phyloP scores from a whole-genome alignment of 306 rosid species.

The Sicyos edulis region DNA sequence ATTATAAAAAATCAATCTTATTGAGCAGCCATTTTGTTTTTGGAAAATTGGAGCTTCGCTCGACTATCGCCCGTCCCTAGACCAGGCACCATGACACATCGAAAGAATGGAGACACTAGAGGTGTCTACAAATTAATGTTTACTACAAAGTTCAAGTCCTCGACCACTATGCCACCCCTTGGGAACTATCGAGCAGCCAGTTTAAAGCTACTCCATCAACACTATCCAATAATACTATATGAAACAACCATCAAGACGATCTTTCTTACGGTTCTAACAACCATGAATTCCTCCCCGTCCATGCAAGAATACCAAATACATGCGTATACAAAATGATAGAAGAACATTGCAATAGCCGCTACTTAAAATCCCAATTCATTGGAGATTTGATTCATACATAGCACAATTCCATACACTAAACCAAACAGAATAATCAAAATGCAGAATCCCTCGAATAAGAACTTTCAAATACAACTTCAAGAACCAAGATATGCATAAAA shows the following conservation, averaged over 20 bases:
- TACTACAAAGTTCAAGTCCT: too few relatives aligned
- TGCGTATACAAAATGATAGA: neutral
- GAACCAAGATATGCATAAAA: slow-evolving; percentile 15
- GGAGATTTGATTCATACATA: neutral
- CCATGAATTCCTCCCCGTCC: neutral
- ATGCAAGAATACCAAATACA: neutral
- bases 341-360: neutral
- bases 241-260: neutral
- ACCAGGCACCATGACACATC: too few relatives aligned
- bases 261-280: neutral
- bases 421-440: slow-evolving; percentile 4
- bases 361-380: neutral
- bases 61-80: too few relatives aligned
- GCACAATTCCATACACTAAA: neutral
- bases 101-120: too few relatives aligned
- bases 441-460: neutral
- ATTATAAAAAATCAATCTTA: too few relatives aligned
- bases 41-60: too few relatives aligned
- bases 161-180: too few relatives aligned
- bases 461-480: slow-evolving; percentile 7
- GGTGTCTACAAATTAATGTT: too few relatives aligned
- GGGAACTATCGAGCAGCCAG: too few relatives aligned
- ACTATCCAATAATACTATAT: neutral
- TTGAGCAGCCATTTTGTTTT: neutral
- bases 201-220: too few relatives aligned